Evolutionary conservation across 2,329 filamentous ascomycete genomes (phyloP), one percentile per base, ranked within the genome.

Genomic region (Pseudogymnoascus sp.): DNA sequence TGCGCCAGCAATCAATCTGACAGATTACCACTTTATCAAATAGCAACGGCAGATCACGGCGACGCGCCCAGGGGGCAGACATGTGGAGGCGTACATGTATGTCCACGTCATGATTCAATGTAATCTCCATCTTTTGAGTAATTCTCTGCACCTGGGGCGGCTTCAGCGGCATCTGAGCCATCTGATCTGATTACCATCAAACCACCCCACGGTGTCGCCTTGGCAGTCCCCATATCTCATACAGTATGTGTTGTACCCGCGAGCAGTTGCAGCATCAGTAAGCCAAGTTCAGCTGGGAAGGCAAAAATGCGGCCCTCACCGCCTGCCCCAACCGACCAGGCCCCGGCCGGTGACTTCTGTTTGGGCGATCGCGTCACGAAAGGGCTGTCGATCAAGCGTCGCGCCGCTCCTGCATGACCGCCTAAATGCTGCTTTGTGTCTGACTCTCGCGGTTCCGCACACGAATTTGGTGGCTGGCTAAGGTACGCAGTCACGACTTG

Each of bases 111-210:
- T 53, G 23, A 25, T 53, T 23, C 47, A 53, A 31, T 53, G 25
- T 31, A 53, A 31, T 53, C 47, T 53, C 25, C 25, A 53, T 53
- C 18, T 25, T 25, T 47, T 25, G 21, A 10, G 5, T 25, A 47
- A 25, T 47, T 23, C 11, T 23, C 18, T 25, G 21, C 21, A 25
- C 11, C 10, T 7, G 42, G 11, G 47, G 47, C 47, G 47, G 47
- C 47, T 53, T 53, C 47, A 53, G 47, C 25, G 47, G 47, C 47
- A 31, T 53, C 47, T 53, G 25, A 53, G 47, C 47, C 47, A 53
- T 31, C 21, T n/a, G 47, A 53, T 53, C 47, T 53, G 47, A 53
- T 53, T 53, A 18, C 25, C 47, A 25, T 53, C 25, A 53, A 53
- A 31, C 25, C 47, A 53, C 47, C 47, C 25, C 47, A 53, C 47